Evolutionary conservation across 2,329 filamentous ascomycete genomes (phyloP).

Genomic region (Pseudocercospora fuligena): DNA sequence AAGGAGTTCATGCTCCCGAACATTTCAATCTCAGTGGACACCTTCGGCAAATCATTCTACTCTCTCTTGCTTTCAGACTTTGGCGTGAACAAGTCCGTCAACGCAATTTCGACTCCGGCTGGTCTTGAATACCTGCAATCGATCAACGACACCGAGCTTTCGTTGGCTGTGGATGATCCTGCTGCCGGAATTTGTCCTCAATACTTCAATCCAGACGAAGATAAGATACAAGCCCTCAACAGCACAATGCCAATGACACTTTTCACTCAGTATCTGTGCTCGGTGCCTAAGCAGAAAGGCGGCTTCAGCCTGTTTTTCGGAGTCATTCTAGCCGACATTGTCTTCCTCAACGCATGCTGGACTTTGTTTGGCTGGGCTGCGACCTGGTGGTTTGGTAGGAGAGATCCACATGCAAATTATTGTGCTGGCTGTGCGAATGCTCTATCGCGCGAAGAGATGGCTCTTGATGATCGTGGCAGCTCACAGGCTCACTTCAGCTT

Average conservation of each 20-base stretch:
- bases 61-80: slow-evolving; percentile 14
- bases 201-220: background rate
- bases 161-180: background rate
- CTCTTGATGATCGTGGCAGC: background rate
- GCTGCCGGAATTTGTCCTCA: slow-evolving; percentile 1
- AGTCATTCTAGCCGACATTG: slow-evolving; percentile 15
- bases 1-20: slow-evolving; percentile 8
- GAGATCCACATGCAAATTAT: slow-evolving; percentile 4
- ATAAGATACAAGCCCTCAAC: background rate
- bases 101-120: slow-evolving; percentile 5
- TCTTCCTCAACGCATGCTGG: slow-evolving; percentile 16
- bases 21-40: slow-evolving; percentile 16
- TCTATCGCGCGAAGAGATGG: background rate
- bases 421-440: slow-evolving; percentile 10
- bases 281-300: slow-evolving; percentile 18
- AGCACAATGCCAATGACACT: slow-evolving; percentile 5
- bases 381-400: slow-evolving; percentile 4
- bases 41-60: slow-evolving; percentile 20
- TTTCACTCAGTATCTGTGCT: slow-evolving; percentile 19
- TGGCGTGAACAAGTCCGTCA: slow-evolving; percentile 7
- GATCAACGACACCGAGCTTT: slow-evolving; percentile 9
- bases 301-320: slow-evolving; percentile 13
- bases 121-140: slow-evolving; percentile 14
- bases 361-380: slow-evolving; percentile 4
- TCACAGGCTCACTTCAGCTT: background rate